These are phyloP conservation scores for Marasmius sp. DNA, from an alignment of 1,284 basidiomycete genomes.

Conservation along the genomic window DNA sequence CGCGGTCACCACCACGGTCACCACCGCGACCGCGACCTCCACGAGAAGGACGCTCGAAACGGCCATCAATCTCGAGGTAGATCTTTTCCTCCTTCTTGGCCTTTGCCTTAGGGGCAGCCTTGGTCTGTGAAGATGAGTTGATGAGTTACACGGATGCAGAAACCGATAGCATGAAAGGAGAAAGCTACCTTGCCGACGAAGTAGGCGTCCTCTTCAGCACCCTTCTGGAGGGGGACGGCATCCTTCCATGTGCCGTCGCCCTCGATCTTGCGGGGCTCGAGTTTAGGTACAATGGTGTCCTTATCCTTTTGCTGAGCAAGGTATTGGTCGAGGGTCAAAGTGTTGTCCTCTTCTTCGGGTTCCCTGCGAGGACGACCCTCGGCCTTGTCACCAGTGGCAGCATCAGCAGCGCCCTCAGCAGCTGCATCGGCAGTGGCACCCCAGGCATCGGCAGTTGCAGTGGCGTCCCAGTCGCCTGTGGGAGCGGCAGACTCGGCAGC, in stretches of 20 bases:
- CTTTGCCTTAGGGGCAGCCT: constrained; percentile 58
- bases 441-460: constrained; percentile 37
- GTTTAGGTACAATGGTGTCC: constrained; percentile 60
- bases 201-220: constrained; percentile 63
- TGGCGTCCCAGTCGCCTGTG: constrained; percentile 40
- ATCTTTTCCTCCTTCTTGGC: constrained; percentile 79
- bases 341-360: constrained; percentile 90
- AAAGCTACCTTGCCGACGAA: constrained; percentile 71
- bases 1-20: constrained; percentile 45
- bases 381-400: constrained; percentile 36
- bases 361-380: constrained; percentile 49
- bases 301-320: constrained; percentile 70
- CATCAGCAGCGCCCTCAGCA: constrained; percentile 40
- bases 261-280: constrained; percentile 71
- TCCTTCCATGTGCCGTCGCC: constrained; percentile 67
- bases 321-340: constrained; percentile 84
- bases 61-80: constrained; percentile 76
- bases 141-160: constrained; percentile 7
- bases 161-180: not conserved
- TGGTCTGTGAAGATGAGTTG: constrained; percentile 41
- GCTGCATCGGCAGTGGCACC: constrained; percentile 33
- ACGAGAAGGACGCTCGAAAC: constrained; percentile 70
- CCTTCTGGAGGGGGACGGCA: constrained; percentile 59
- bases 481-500: constrained; percentile 38
- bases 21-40: constrained; percentile 49